Evolutionary conservation across 306 rosid genomes (phyloP), one percentile per base, ranked within the genome.

Genomic region (Cicer pinnatifidum): DNA sequence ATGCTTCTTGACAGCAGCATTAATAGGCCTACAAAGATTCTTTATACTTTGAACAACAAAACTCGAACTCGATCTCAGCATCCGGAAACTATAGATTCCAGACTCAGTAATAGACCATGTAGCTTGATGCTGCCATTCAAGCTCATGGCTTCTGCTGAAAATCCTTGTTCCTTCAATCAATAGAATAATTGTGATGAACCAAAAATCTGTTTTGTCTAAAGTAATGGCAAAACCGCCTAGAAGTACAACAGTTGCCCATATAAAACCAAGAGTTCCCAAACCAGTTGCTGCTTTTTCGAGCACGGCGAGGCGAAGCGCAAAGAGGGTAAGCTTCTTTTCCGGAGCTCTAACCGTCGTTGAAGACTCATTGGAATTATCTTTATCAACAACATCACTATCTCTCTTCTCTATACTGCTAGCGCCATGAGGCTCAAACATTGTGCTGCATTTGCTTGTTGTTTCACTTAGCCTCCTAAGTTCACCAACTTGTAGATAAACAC

Each of bases 41-140:
- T 82, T 86, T 1, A 89, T 17, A 5, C 39, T 83, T 45, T 67
- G 64, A 61, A 88, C 10, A 53, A 89, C 10, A 47, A 57, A 77
- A 57, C 73, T 84, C 7, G 95, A 90, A 51, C 82, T 75, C 6
- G 89, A 63, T 43, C 77, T 86, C 80, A 93, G 48, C 8, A 80
- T 85, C 1, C 88, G 68, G 57, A 86, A 91, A 57, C 97, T 88
- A 37, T 79, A 85, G 70, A 89, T 79, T 40, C 97, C 96, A 3
- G 78, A 89, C 28, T 82, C 96, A 16, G 92, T 52, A 9, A 91
- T 59, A 23, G 99, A 87, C 97, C 97, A 90, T 28, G 97, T 95
- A 20, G 97, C 88, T 79, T 91, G 97, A 77, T 91, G 99, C 60
- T 95, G 99, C 97, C 99, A 95, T 70, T 95, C 97, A 47, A 95